These are phyloP conservation scores for Eucalyptus decipiens DNA, from an alignment of 345 rosid species.

Conservation along the genomic window DNA sequence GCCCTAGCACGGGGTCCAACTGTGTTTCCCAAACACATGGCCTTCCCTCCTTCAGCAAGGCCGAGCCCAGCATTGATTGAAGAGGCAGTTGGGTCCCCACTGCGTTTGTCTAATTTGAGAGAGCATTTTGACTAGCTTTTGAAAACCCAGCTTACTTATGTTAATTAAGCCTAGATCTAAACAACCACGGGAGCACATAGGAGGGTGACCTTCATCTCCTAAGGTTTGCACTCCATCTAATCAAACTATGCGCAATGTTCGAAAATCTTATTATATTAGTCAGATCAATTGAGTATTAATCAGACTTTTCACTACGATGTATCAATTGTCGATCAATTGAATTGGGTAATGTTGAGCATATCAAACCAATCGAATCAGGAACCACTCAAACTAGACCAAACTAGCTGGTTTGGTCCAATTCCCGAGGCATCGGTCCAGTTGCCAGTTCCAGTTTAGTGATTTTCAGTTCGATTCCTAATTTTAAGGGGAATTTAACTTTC, in stretches of 20 bases:
- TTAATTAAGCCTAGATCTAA: not conserved
- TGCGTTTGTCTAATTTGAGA: not conserved
- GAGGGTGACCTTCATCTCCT: not conserved
- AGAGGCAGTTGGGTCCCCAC: not conserved
- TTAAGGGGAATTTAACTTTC: no score
- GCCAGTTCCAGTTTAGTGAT: fast-evolving
- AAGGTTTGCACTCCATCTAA: not conserved
- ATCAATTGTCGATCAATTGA: not conserved
- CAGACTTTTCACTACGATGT: not conserved
- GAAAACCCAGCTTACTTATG: not conserved
- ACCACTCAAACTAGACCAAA: fast-evolving
- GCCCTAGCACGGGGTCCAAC: not conserved
- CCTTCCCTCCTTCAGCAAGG: not conserved
- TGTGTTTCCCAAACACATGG: not conserved
- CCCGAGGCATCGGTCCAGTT: fast-evolving
- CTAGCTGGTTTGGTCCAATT: no score
- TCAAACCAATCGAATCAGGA: fast-evolving
- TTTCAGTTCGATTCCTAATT: fast-evolving
- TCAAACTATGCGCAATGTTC: not conserved
- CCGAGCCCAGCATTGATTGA: not conserved
- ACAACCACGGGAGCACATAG: not conserved
- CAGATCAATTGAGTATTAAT: fast-evolving
- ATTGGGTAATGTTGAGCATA: no score
- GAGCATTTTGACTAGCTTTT: not conserved
- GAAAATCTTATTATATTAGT: no score